phyloP scores from a whole-genome alignment of 2,329 filamentous ascomycete species.

The Alternaria solani region DNA sequence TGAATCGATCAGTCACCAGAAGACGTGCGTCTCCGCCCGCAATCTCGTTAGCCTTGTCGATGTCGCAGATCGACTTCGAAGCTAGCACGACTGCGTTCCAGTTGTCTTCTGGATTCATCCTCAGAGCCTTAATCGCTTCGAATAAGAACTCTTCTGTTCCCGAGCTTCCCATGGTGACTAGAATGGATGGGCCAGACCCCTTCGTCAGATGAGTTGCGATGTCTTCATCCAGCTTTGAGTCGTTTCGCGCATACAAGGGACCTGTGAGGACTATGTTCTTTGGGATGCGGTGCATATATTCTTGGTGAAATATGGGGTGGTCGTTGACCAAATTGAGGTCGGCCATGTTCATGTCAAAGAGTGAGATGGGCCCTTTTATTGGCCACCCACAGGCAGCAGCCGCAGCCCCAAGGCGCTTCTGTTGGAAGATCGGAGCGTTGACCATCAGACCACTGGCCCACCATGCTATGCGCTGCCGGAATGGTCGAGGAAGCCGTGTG shows the following conservation, averaged over 20 bases:
- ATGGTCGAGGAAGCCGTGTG: slow-evolving; percentile 39
- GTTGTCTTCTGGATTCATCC: slow-evolving; percentile 31
- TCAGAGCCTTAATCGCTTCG: slow-evolving; percentile 43
- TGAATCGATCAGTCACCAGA: slow-evolving; percentile 43
- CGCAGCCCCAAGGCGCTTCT: slow-evolving; percentile 41
- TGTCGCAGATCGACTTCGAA: slow-evolving; percentile 43
- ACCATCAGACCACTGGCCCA: slow-evolving; percentile 40
- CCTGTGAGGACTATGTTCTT: slow-evolving; percentile 44
- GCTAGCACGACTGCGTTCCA: slow-evolving; percentile 44
- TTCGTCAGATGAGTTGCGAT: slow-evolving; percentile 37
- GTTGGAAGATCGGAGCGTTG: slow-evolving; percentile 45
- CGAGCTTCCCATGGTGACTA: slow-evolving; percentile 45
- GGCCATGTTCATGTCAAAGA: slow-evolving; percentile 49
- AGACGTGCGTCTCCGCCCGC: slow-evolving; percentile 37
- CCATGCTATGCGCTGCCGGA: slow-evolving; percentile 38
- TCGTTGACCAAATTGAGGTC: slow-evolving; percentile 47
- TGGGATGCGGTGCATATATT: slow-evolving; percentile 40
- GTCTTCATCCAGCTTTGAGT: slow-evolving; percentile 36
- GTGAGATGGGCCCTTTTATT: slow-evolving; percentile 38
- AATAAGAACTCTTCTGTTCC: slow-evolving; percentile 44
- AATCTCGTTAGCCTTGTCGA: slow-evolving; percentile 33
- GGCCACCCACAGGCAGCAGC: slow-evolving; percentile 41
- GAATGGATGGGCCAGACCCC: slow-evolving; percentile 33
- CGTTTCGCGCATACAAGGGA: slow-evolving; percentile 35
- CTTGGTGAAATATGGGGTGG: slow-evolving; percentile 42